These are phyloP conservation scores for Ophiocytium majus DNA, from an alignment of 352 stramenopile species.

Conservation along the genomic window DNA sequence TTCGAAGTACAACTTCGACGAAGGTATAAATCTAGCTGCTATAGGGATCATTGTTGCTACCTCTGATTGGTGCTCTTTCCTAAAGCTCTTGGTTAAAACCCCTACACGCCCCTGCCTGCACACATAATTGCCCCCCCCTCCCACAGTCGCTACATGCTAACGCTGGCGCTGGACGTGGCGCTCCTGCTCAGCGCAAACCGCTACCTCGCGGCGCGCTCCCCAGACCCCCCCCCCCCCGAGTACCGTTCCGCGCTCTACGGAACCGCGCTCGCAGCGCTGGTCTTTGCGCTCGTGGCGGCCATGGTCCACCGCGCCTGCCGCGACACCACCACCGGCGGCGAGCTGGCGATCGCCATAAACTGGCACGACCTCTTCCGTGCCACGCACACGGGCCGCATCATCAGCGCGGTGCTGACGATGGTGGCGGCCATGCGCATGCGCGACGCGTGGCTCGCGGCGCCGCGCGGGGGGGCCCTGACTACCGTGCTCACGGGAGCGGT, in stretches of 20 bases:
- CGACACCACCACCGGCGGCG: neutral
- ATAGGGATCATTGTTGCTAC: neutral
- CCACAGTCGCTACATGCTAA: neutral
- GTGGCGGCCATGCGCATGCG: conserved; percentile 4
- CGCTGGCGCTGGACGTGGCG: neutral
- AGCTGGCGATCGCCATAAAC: neutral
- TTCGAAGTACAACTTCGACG: neutral
- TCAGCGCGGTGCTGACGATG: conserved; percentile 16
- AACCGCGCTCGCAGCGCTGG: neutral
- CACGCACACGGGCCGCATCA: conserved; percentile 12
- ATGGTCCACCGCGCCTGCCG: neutral
- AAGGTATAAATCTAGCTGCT: neutral
- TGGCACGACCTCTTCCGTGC: conserved; percentile 19
- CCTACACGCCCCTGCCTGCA: too few relatives aligned
- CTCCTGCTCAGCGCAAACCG: neutral
- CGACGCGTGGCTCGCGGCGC: neutral
- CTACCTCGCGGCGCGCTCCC: too few relatives aligned
- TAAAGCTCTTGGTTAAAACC: neutral
- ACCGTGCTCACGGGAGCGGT: neutral
- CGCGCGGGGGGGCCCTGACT: neutral
- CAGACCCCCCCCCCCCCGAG: neutral
- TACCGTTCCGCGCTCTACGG: neutral
- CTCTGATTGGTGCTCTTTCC: neutral
- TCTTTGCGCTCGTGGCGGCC: neutral
- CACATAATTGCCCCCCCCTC: too few relatives aligned